Conservation (phyloP, 805 yeast genomes). For the Candida stauntonica region DNA sequence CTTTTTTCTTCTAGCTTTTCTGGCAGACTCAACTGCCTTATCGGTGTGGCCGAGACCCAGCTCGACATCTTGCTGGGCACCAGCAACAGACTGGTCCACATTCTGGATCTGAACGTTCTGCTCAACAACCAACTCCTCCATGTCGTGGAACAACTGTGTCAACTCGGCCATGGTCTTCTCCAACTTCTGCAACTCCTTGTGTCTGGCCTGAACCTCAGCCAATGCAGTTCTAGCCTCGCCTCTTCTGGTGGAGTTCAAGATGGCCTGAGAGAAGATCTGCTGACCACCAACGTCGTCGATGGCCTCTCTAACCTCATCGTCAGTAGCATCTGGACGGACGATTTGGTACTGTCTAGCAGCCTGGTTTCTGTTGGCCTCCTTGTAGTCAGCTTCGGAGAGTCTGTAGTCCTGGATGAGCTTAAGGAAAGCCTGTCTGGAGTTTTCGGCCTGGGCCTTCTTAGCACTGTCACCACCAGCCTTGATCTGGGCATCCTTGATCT, state of each 20-base stretch:
- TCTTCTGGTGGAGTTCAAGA: slow-evolving; percentile 78
- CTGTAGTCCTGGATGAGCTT: slow-evolving; percentile 83
- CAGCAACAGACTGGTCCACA: slow-evolving; percentile 73
- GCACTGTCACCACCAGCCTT: slow-evolving; percentile 68
- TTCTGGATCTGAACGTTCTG: slow-evolving; percentile 86
- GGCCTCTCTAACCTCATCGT: slow-evolving; percentile 78
- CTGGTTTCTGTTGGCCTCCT: slow-evolving; percentile 77
- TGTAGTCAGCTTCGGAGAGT: slow-evolving; percentile 78
- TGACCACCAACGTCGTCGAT: slow-evolving; percentile 80
- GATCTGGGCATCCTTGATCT: slow-evolving; percentile 74
- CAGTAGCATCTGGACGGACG: slow-evolving; percentile 81
- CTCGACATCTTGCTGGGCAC: slow-evolving; percentile 88
- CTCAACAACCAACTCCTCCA: slow-evolving; percentile 94
- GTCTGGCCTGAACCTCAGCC: slow-evolving; percentile 94
- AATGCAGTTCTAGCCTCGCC: slow-evolving; percentile 95
- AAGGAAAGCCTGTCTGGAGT: slow-evolving; percentile 79
- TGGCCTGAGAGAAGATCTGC: slow-evolving; percentile 92
- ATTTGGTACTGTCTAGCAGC: slow-evolving; percentile 92
- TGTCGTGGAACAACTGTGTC: slow-evolving; percentile 89
- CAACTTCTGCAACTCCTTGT: slow-evolving; percentile 88
- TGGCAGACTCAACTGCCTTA: slow-evolving; percentile 84
- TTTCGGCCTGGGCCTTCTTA: slow-evolving; percentile 87
- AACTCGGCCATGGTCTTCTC: slow-evolving; percentile 95
- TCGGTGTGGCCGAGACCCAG: slow-evolving; percentile 92
- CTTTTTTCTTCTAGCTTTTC: slow-evolving; percentile 86